Percentiles rank a stretch among this genome's conserved stretches.
These are phyloP conservation scores for Mollisia scopiformis DNA, from an alignment of 2,329 filamentous ascomycete genomes.

Conservation along the genomic window DNA sequence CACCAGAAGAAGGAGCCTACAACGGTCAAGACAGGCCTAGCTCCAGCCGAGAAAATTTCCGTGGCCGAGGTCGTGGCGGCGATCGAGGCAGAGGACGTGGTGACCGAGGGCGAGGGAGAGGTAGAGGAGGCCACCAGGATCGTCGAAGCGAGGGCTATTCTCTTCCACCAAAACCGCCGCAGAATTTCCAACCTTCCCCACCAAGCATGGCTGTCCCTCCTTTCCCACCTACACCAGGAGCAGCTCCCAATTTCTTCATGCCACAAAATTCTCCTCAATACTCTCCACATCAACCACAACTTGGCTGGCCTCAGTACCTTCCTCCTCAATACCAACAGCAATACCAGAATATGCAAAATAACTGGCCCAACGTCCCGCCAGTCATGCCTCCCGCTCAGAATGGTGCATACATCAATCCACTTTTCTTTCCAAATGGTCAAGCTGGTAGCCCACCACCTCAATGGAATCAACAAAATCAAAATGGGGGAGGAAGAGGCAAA, in stretches of 20 bases:
- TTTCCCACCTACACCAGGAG: slow-evolving; percentile 5
- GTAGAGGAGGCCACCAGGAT: slow-evolving; percentile 29
- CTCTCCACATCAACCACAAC: slow-evolving; percentile 30
- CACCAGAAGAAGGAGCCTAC: slow-evolving; percentile 42
- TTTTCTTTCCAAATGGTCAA: slow-evolving; percentile 30
- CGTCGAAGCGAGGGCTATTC: slow-evolving; percentile 24
- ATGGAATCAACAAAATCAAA: slow-evolving; percentile 26
- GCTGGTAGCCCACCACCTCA: slow-evolving; percentile 17
- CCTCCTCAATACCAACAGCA: slow-evolving; percentile 22
- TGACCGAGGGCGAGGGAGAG: slow-evolving; percentile 31
- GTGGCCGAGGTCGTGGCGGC: slow-evolving; percentile 31
- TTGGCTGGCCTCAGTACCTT: slow-evolving; percentile 30
- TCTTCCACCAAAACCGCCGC: slow-evolving; percentile 23
- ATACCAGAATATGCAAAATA: slow-evolving; percentile 25
- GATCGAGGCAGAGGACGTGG: slow-evolving; percentile 27
- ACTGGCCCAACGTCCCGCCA: slow-evolving; percentile 24
- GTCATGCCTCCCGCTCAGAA: slow-evolving; percentile 8
- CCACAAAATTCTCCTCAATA: slow-evolving; percentile 20
- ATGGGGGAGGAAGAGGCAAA: slow-evolving; percentile 12
- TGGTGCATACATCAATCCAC: slow-evolving; percentile 36
- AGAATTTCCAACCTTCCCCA: not conserved
- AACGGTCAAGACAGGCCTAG: slow-evolving; percentile 19
- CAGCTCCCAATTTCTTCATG: slow-evolving; percentile 12
- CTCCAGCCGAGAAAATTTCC: slow-evolving; percentile 23
- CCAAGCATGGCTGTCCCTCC: slow-evolving; percentile 15